Evolutionary conservation across 371 early-diverging fungal genomes (phyloP).

Genomic region (Mortierella sp.): DNA sequence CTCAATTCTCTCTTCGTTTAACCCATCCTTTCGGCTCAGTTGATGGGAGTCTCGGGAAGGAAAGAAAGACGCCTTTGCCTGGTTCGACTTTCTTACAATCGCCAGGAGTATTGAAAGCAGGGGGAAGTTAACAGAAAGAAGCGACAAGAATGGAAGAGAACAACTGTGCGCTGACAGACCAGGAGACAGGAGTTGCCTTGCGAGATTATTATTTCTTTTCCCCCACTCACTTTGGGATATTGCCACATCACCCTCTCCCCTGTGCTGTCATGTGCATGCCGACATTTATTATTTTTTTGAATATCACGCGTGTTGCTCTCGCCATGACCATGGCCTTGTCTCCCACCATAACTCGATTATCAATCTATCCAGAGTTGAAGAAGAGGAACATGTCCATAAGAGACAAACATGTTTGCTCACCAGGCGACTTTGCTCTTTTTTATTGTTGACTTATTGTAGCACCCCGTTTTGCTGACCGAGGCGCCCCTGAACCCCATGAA

Average conservation of each 20-base stretch:
- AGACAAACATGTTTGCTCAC: not conserved
- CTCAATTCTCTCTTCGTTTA: not conserved
- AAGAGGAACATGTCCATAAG: not conserved
- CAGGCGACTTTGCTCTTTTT: not conserved
- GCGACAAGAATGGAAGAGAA: not conserved
- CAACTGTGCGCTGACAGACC: conserved; percentile 1
- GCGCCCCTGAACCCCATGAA: conserved; percentile 99
- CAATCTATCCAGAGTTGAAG: conserved; percentile 9
- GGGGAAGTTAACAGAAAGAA: not conserved
- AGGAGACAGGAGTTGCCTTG: not conserved
- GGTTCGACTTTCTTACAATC: not conserved
- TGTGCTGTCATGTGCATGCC: conserved; percentile 19
- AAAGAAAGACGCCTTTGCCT: not conserved
- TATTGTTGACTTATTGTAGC: conserved; percentile 79
- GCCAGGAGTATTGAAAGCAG: not conserved
- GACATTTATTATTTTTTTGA: conserved; percentile 8
- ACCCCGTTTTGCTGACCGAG: conserved; percentile 99
- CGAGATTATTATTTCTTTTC: not conserved
- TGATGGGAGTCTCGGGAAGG: not conserved
- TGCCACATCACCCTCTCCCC: conserved; percentile 9
- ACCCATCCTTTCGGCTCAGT: not conserved
- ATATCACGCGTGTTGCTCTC: conserved; percentile 12
- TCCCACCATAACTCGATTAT: conserved; percentile 1
- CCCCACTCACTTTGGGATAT: not conserved
- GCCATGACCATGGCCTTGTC: conserved; percentile 4